These are phyloP conservation scores for Singerocomus inundabilis DNA, from an alignment of 1,284 basidiomycete species.

Conservation along the genomic window DNA sequence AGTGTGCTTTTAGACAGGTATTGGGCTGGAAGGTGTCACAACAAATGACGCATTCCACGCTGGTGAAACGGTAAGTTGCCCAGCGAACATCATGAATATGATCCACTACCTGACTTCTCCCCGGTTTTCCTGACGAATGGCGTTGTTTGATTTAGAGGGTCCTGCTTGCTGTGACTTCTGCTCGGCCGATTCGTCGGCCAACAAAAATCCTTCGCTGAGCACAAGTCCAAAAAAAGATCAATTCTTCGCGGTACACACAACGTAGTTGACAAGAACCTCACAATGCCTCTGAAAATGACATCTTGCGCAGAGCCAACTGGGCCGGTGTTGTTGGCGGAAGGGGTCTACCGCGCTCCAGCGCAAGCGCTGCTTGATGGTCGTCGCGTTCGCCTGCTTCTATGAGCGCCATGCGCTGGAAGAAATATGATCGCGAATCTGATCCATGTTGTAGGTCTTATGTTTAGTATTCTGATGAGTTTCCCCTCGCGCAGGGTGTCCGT, in stretches of 20 bases:
- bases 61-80: constrained; percentile 5
- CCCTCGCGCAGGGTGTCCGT: too few species aligned
- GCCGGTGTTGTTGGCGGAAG: constrained; percentile 21
- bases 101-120: constrained; percentile 1
- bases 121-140: background rate
- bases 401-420: constrained; percentile 14
- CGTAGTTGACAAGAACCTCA: constrained; percentile 1
- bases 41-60: constrained; percentile 27
- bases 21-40: constrained; percentile 11
- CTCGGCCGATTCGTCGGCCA: background rate
- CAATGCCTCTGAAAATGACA: constrained; percentile 19
- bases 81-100: background rate
- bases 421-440: constrained; percentile 8
- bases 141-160: background rate
- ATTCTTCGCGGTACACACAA: background rate
- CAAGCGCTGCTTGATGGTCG: constrained; percentile 18
- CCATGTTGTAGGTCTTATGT: background rate
- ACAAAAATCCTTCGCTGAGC: constrained; percentile 17
- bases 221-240: background rate
- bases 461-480: background rate
- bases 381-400: constrained; percentile 21
- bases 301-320: constrained; percentile 17
- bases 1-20: constrained; percentile 29
- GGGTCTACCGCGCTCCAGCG: constrained; percentile 5
- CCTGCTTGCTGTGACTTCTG: background rate